phyloP scores from a whole-genome alignment of 352 stramenopile genomes.

The Phytophthora vignae region DNA sequence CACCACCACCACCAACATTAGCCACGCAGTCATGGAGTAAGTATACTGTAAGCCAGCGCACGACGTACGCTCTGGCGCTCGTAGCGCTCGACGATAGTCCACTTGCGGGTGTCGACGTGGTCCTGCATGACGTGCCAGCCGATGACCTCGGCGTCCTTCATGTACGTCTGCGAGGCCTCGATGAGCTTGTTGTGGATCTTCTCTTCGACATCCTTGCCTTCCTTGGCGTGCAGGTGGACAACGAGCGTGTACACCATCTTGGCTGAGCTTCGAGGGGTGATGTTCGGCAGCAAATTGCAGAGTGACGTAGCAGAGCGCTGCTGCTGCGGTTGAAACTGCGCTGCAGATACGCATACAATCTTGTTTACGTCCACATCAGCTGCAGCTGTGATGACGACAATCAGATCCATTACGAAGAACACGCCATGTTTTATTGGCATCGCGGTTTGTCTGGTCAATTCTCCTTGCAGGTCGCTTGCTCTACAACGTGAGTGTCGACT shows the following conservation, averaged over 20 bases:
- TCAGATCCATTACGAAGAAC: no score
- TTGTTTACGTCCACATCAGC: conserved; percentile 2
- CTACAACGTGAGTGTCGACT: no score
- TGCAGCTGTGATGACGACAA: no score
- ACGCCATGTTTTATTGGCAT: no score
- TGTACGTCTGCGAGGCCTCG: conserved; percentile 27
- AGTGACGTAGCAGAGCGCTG: conserved; percentile 3
- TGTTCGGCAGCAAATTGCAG: conserved; percentile 3
- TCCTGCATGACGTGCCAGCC: conserved; percentile 36
- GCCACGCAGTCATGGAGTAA: no score
- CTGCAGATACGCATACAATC: conserved; percentile 6
- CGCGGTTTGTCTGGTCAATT: no score
- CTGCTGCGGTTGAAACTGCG: neutral
- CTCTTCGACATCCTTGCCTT: conserved; percentile 36
- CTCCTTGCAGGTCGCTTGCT: no score
- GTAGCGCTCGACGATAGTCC: conserved; percentile 35
- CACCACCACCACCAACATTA: neutral
- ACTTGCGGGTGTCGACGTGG: conserved; percentile 27
- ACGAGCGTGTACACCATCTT: conserved; percentile 32
- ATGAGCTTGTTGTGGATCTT: conserved; percentile 33
- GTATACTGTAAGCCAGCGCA: neutral
- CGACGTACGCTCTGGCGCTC: conserved; percentile 27
- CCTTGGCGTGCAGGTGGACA: conserved; percentile 28
- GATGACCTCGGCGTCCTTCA: conserved; percentile 29
- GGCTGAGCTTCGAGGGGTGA: neutral